Conservation (phyloP, 495 filamentous ascomycete species). For the Lasiosphaeris hirsuta region DNA sequence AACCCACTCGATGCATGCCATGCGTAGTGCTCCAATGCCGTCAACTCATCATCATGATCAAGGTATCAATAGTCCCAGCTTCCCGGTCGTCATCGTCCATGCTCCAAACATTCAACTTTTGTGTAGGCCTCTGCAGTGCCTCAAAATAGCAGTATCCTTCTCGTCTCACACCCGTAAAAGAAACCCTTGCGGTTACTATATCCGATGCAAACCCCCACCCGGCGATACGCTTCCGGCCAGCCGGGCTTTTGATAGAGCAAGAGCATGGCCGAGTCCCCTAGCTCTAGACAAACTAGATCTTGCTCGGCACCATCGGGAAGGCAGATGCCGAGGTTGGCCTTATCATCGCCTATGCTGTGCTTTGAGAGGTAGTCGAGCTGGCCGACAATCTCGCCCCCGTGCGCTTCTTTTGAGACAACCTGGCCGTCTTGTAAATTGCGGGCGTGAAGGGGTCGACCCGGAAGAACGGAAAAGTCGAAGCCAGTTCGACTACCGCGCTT, state of each 20-base stretch:
- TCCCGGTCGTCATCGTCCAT: too few relatives aligned
- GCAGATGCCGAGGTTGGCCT: neutral
- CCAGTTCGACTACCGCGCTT: slow-evolving; percentile 8
- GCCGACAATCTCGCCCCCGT: slow-evolving; percentile 29
- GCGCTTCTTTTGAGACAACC: slow-evolving; percentile 28
- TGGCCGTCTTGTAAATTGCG: slow-evolving; percentile 22
- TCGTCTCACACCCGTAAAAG: slow-evolving; percentile 29
- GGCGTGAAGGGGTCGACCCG: slow-evolving; percentile 20
- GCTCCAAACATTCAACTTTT: neutral
- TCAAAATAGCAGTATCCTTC: slow-evolving; percentile 18
- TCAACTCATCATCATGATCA: too few relatives aligned
- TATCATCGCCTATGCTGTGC: neutral
- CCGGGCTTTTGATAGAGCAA: slow-evolving; percentile 18
- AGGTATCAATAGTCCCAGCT: too few relatives aligned
- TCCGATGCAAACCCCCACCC: slow-evolving; percentile 27
- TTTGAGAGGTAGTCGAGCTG: slow-evolving; percentile 28
- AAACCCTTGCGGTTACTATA: slow-evolving; percentile 27
- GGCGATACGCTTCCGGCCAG: slow-evolving; percentile 13
- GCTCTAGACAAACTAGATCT: slow-evolving; percentile 28
- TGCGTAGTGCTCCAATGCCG: too few relatives aligned
- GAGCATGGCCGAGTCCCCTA: slow-evolving; percentile 33
- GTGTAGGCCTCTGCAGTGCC: neutral
- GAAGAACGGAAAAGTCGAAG: slow-evolving; percentile 24
- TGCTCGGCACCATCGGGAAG: slow-evolving; percentile 24
- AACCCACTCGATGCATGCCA: neutral